These are phyloP conservation scores for Allium sativum DNA, from an alignment of 106 monocot species.

Conservation along the genomic window DNA sequence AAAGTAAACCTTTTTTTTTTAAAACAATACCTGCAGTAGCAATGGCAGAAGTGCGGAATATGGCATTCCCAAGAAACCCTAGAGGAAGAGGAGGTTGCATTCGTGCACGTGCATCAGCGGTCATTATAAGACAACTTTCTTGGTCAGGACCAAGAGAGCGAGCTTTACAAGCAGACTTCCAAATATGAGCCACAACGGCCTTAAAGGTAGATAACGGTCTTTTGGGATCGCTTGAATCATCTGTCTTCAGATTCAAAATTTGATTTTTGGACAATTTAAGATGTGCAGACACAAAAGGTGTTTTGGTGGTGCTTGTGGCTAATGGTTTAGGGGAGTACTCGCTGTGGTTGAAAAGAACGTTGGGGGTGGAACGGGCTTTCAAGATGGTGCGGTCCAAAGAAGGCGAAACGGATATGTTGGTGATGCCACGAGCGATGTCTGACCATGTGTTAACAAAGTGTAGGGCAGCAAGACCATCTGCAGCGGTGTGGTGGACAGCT, in stretches of 20 bases:
- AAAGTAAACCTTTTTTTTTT: no score
- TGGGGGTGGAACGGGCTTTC: conserved; percentile 23
- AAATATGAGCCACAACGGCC: conserved; percentile 35
- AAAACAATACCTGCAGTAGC: conserved; percentile 5
- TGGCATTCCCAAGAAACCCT: conserved; percentile 40
- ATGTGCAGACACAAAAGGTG: conserved; percentile 10
- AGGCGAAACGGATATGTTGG: conserved; percentile 4
- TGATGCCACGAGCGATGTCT: conserved; percentile 20
- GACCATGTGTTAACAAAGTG: conserved; percentile 56
- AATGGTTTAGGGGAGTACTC: conserved; percentile 20
- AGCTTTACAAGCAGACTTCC: conserved; percentile 46
- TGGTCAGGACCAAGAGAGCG: conserved; percentile 14
- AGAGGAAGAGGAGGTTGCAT: conserved; percentile 34
- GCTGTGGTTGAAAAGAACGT: conserved; percentile 17
- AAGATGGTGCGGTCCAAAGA: conserved; percentile 36
- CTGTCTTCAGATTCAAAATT: neutral
- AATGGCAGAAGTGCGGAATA: conserved; percentile 14
- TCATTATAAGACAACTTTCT: conserved; percentile 28
- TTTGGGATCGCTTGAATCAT: neutral
- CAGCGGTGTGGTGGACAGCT: conserved; percentile 31
- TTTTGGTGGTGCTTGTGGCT: neutral
- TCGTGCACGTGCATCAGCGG: conserved; percentile 25
- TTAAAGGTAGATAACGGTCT: conserved; percentile 24
- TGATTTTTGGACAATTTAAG: conserved; percentile 31
- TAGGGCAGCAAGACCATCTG: conserved; percentile 37